Evolutionary conservation across 1,284 basidiomycete species (phyloP), one percentile per base, ranked within the genome.

Genomic region (Boletus hoseneyae): DNA sequence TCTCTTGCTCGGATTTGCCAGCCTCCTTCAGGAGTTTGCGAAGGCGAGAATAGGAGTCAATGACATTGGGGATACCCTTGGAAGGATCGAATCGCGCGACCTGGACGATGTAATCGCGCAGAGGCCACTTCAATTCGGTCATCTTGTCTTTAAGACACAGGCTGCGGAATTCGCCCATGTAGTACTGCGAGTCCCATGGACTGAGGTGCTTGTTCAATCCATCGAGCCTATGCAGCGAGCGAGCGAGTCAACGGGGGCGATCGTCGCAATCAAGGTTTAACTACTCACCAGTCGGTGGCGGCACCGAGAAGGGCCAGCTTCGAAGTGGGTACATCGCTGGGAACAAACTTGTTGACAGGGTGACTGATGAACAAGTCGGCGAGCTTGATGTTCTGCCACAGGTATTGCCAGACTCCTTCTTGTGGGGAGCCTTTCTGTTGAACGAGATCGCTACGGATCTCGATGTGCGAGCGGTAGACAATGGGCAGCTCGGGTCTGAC

Each of bases 271-370:
- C 3, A 11, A 16, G 11, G 23, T 19, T 34, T 16, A 32, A 39
- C 40, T 8, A 70, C 78, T 47, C 56, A 87, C 87, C 85, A 89
- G 66, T 90, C 87, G 41, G 87, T 90, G 16, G 87, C 83, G 60
- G 87, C 88, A 60, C 87, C 86, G 38, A 90, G 73, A 33, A 90
- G 76, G 35, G 80, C 70, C 42, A 90, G 68, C 59, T 82, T 88
- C 64, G 84, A 76, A 15, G 73, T 70, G n/a, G 85, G 85, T 8
- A 93, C 90, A 60, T 87, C 84, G 55, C 79, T 82, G 10, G 91
- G 92, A 11, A 94, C 90, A 62, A 94, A 94, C 69, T 89, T 89
- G 74, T 78, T 87, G 59, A 94, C 90, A n/a, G 91, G 91, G 64
- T 94, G 91, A 66, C 87, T 83, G 71, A 93, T 87, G 74, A 93